These are phyloP conservation scores for Neofusicoccum parvum DNA, from an alignment of 2,329 filamentous ascomycete genomes.

Conservation along the genomic window DNA sequence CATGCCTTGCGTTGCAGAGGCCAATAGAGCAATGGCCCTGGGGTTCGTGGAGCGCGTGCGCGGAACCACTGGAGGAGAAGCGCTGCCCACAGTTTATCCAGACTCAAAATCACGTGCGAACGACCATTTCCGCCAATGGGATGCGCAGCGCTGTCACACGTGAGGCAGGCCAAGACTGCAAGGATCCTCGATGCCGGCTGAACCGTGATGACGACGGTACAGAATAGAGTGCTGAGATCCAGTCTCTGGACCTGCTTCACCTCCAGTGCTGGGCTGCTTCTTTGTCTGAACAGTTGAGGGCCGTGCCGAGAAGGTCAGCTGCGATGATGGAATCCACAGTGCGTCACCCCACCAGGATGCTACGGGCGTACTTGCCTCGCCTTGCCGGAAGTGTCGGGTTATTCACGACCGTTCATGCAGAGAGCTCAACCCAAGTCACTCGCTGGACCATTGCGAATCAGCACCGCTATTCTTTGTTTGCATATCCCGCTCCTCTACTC, in stretches of 20 bases:
- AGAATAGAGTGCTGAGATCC: not conserved
- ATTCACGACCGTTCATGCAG: not conserved
- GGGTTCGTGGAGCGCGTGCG: not conserved
- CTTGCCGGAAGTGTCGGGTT: not conserved
- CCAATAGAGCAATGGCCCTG: not conserved
- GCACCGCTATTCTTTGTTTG: not conserved
- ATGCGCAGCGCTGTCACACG: not conserved
- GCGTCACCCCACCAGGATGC: constrained; percentile 2
- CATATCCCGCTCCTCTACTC: not conserved
- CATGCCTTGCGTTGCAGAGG: too few relatives aligned
- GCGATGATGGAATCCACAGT: constrained; percentile 2
- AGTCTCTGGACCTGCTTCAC: not conserved
- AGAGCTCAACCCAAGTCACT: not conserved
- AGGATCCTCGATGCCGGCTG: not conserved
- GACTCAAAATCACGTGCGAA: not conserved
- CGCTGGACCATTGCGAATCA: not conserved
- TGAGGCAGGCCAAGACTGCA: not conserved
- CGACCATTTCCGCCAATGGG: not conserved
- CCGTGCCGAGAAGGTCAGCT: not conserved
- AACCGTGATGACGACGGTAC: not conserved
- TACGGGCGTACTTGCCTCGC: not conserved
- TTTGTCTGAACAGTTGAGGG: not conserved
- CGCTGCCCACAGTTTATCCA: too few relatives aligned
- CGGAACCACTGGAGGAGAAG: too few relatives aligned
- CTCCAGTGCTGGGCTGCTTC: not conserved